These are phyloP conservation scores for Kwoniella sp. DNA, from an alignment of 768 basidiomycete species.

Conservation along the genomic window DNA sequence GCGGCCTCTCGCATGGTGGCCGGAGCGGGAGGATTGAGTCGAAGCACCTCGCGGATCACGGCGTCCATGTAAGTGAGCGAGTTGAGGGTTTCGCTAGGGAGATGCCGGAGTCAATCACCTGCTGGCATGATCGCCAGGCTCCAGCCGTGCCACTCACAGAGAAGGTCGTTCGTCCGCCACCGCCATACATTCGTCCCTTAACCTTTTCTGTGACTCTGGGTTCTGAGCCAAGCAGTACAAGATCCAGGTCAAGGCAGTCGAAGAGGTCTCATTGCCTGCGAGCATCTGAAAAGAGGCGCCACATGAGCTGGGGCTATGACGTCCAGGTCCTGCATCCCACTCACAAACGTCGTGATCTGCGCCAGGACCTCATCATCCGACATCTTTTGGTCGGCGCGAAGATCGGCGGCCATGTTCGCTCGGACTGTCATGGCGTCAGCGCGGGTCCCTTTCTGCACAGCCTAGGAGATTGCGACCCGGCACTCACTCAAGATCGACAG, in stretches of 20 bases:
- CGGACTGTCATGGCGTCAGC: no score
- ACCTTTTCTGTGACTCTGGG: constrained; percentile 62
- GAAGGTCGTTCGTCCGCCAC: constrained; percentile 49
- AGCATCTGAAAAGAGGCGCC: constrained; percentile 32
- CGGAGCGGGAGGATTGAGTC: constrained; percentile 40
- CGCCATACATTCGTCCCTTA: constrained; percentile 63
- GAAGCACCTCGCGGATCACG: constrained; percentile 53
- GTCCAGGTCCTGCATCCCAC: no score
- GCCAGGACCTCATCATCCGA: constrained; percentile 66
- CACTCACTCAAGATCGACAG: constrained; percentile 69
- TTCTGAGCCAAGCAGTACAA: constrained; percentile 68
- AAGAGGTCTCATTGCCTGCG: constrained; percentile 75
- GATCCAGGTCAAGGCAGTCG: constrained; percentile 78
- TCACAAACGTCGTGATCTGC: constrained; percentile 40
- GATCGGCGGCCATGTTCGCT: constrained; percentile 64
- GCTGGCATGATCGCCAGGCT: background rate
- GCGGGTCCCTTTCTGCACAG: no score
- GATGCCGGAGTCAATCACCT: background rate
- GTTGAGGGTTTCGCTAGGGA: constrained; percentile 9
- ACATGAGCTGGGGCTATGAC: background rate
- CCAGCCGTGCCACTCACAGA: constrained; percentile 30
- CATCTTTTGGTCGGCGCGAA: constrained; percentile 60
- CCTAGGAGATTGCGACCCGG: background rate
- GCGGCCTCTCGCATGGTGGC: constrained; percentile 33
- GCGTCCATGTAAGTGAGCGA: constrained; percentile 68